These are phyloP conservation scores for Arthroderma sp. DNA, from an alignment of 2,329 filamentous ascomycete species.

Conservation along the genomic window DNA sequence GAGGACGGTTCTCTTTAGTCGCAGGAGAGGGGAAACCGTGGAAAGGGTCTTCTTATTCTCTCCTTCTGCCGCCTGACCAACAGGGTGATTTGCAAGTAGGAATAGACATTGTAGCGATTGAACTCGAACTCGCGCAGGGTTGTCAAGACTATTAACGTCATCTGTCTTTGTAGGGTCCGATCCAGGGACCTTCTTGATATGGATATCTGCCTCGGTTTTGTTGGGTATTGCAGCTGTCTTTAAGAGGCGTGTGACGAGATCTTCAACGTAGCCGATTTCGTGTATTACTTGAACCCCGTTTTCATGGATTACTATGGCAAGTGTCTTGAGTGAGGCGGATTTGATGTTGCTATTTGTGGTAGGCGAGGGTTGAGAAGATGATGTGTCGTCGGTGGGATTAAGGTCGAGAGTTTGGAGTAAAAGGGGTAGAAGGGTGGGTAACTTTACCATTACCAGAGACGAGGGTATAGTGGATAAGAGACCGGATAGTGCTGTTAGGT, in stretches of 20 bases:
- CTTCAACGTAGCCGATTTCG: conserved; percentile 44
- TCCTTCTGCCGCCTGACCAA: conserved; percentile 16
- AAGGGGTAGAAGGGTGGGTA: conserved; percentile 46
- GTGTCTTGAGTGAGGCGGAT: conserved; percentile 47
- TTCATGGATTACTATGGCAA: conserved; percentile 47
- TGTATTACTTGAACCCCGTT: conserved; percentile 41
- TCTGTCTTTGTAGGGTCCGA: conserved; percentile 1
- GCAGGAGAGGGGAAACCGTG: conserved; percentile 39
- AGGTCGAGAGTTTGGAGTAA: conserved; percentile 53
- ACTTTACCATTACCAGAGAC: conserved; percentile 47
- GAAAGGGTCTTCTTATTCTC: conserved; percentile 14
- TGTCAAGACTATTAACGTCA: conserved; percentile 12
- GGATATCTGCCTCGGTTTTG: neutral
- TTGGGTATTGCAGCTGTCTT: conserved; percentile 29
- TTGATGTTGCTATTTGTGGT: conserved; percentile 43
- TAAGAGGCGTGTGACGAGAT: conserved; percentile 46
- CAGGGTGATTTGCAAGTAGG: conserved; percentile 25
- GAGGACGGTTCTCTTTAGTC: conserved; percentile 46
- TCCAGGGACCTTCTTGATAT: neutral
- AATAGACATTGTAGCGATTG: conserved; percentile 29
- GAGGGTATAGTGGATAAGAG: conserved; percentile 50
- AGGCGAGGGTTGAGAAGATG: conserved; percentile 16
- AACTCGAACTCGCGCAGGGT: conserved; percentile 23
- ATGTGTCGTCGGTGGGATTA: conserved; percentile 19
- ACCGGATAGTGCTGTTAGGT: conserved; percentile 51